A percentile compares a stretch with the other conserved stretches of the same genome.
These are phyloP conservation scores for Verticillium dahliae DNA, from an alignment of 2,329 filamentous ascomycete genomes.

Conservation along the genomic window DNA sequence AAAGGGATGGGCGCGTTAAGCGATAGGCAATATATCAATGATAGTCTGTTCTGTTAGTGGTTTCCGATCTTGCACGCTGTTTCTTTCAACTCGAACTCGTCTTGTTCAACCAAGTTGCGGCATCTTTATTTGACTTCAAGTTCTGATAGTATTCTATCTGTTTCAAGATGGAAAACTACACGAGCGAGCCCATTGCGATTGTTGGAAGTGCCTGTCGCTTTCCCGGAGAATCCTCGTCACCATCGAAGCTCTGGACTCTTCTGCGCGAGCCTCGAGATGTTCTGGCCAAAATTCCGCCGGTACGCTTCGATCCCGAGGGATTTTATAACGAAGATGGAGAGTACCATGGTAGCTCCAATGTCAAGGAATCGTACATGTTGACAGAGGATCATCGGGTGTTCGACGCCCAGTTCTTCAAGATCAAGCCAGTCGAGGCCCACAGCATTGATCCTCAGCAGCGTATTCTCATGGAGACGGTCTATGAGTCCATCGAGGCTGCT, in stretches of 20 bases:
- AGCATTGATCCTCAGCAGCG: conserved; percentile 27
- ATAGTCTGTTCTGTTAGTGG: too few relatives aligned
- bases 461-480: conserved; percentile 23
- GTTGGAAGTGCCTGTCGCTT: conserved; percentile 4
- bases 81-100: too few relatives aligned
- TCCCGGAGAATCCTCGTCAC: conserved; percentile 3
- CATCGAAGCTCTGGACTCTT: conserved; percentile 6
- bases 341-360: conserved; percentile 10
- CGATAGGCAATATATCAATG: too few relatives aligned
- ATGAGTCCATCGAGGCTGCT: conserved; percentile 20
- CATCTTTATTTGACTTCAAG: too few relatives aligned
- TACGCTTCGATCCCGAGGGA: not conserved
- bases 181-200: conserved; percentile 2
- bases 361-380: conserved; percentile 12
- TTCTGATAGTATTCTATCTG: too few relatives aligned
- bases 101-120: too few relatives aligned
- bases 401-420: conserved; percentile 21
- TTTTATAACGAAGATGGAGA: not conserved
- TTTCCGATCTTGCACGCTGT: too few relatives aligned
- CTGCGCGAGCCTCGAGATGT: not conserved
- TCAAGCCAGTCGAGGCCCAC: conserved; percentile 18
- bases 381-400: conserved; percentile 12
- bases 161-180: not conserved
- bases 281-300: not conserved
- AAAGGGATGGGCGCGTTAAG: too few relatives aligned